Evolutionary conservation across 495 filamentous ascomycete genomes (phyloP).

Genomic region (Neurospora africana): DNA sequence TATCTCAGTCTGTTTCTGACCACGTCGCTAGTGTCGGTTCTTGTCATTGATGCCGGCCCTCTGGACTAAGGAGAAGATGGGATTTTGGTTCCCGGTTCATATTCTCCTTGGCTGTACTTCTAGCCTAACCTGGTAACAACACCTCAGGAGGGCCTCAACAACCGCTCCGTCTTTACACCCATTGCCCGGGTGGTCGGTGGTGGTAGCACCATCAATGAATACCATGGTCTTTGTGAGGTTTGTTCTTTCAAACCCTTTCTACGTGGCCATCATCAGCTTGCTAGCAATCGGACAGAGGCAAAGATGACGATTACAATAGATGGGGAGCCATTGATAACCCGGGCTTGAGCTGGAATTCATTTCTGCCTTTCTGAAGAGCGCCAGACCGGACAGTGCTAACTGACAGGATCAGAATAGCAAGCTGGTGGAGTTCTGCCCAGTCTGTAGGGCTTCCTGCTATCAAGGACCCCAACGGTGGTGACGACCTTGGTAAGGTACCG

Average conservation of each 20-base stretch:
- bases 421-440: slow-evolving; percentile 22
- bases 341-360: slow-evolving; percentile 49
- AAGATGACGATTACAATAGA: slow-evolving; percentile 40
- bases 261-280: not conserved
- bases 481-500: slow-evolving; percentile 7
- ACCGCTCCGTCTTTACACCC: slow-evolving; percentile 11
- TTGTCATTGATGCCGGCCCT: slow-evolving; percentile 35
- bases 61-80: slow-evolving; percentile 19
- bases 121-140: slow-evolving; percentile 15
- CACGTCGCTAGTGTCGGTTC: slow-evolving; percentile 22
- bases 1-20: slow-evolving; percentile 8
- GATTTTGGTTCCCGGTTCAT: slow-evolving; percentile 18
- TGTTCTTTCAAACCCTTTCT: not conserved
- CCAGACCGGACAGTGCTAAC: not conserved
- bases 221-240: slow-evolving; percentile 31
- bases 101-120: slow-evolving; percentile 18
- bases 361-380: slow-evolving; percentile 41
- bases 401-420: slow-evolving; percentile 4
- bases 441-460: slow-evolving; percentile 19
- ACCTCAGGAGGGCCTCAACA: slow-evolving; percentile 16
- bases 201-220: slow-evolving; percentile 33
- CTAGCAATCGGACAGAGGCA: slow-evolving; percentile 17
- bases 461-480: slow-evolving; percentile 28
- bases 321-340: slow-evolving; percentile 52
- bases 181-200: slow-evolving; percentile 31